Percentiles rank a stretch among this genome's conserved stretches.
phyloP scores from a whole-genome alignment of 2,329 filamentous ascomycete genomes.

The Aspergillus sp. region DNA sequence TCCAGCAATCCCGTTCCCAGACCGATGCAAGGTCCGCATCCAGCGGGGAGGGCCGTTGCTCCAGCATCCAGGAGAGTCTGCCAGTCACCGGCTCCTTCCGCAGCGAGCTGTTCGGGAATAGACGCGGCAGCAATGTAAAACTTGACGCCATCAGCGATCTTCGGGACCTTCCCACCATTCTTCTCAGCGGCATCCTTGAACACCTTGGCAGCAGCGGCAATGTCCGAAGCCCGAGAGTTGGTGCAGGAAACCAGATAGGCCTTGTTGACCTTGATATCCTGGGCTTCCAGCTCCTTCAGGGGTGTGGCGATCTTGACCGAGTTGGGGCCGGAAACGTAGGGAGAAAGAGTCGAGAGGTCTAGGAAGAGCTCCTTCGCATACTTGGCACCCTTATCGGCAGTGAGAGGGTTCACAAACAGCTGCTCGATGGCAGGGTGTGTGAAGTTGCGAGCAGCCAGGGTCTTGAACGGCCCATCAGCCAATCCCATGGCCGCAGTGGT shows the following conservation, averaged over 20 bases:
- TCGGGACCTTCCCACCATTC: conserved; percentile 64
- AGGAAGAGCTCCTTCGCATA: conserved; percentile 85
- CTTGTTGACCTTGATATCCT: conserved; percentile 77
- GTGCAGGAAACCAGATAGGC: conserved; percentile 91
- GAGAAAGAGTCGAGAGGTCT: conserved; percentile 78
- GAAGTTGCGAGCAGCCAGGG: conserved; percentile 61
- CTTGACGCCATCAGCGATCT: conserved; percentile 73
- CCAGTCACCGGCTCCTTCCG: conserved; percentile 85
- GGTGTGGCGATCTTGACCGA: conserved; percentile 86
- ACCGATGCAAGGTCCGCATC: conserved; percentile 85
- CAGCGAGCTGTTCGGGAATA: conserved; percentile 69
- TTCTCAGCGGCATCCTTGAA: conserved; percentile 73
- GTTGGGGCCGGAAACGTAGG: conserved; percentile 85
- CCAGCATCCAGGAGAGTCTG: conserved; percentile 78
- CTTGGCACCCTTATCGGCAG: conserved; percentile 72
- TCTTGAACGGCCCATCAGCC: conserved; percentile 49
- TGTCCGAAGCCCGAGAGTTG: conserved; percentile 78
- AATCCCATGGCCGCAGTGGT: conserved; percentile 67
- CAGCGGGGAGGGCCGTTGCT: conserved; percentile 68
- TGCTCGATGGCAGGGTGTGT: conserved; percentile 73
- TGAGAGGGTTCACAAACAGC: conserved; percentile 66
- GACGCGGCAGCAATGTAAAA: conserved; percentile 93
- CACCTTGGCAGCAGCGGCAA: conserved; percentile 78
- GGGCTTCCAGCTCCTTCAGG: conserved; percentile 68
- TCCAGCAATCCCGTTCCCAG: conserved; percentile 78